A percentile compares a stretch with the other conserved stretches of the same genome.
Evolutionary conservation across 202 grass and related monocot genomes (phyloP).

Genomic region (Setaria viridis): DNA sequence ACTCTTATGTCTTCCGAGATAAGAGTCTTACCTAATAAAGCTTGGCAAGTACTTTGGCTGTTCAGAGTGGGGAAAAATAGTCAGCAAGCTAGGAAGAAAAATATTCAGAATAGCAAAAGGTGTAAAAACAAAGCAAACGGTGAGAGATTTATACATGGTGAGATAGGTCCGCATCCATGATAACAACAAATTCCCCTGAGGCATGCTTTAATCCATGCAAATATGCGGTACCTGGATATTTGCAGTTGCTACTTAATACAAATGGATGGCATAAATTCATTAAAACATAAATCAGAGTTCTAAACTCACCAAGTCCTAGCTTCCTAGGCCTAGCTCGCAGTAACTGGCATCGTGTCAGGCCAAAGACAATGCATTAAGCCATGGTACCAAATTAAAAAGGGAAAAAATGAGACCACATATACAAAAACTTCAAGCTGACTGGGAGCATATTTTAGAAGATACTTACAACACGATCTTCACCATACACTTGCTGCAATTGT

Average conservation of each 20-base stretch:
- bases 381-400: conserved; percentile 21
- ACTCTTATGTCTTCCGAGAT: not conserved
- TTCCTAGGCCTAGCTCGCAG: conserved; percentile 90
- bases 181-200: conserved; percentile 80
- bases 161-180: conserved; percentile 92
- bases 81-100: conserved; percentile 36
- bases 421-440: not conserved
- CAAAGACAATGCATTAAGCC: conserved; percentile 43
- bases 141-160: conserved; percentile 46
- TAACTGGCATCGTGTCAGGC: conserved; percentile 55
- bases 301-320: conserved; percentile 80
- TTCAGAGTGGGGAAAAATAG: conserved; percentile 41
- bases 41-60: conserved; percentile 98
- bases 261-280: conserved; percentile 17
- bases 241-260: conserved; percentile 40
- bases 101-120: conserved; percentile 20
- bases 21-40: conserved; percentile 83
- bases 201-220: conserved; percentile 90
- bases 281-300: not conserved
- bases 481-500: conserved; percentile 88
- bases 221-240: conserved; percentile 86
- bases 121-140: conserved; percentile 25
- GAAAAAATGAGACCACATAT: not conserved
- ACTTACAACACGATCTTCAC: conserved; percentile 94
- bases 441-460: not conserved